Evolutionary conservation across 305 asterid species (phyloP).

Genomic region (Solanum hybrid): DNA sequence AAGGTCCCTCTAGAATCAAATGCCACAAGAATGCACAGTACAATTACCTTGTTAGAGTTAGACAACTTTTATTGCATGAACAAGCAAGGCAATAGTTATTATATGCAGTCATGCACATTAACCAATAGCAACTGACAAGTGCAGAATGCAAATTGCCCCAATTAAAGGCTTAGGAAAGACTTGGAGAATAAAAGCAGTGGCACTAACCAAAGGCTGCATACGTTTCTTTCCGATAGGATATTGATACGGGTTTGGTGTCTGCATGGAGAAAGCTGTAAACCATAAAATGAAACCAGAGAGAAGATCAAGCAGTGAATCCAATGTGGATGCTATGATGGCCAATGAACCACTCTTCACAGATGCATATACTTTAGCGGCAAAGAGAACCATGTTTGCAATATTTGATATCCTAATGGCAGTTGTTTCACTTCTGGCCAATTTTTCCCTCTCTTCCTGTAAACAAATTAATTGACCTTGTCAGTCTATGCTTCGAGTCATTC

Average conservation of each 20-base stretch:
- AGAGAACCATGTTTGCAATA: slow-evolving; percentile 43
- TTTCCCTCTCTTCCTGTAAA: slow-evolving; percentile 41
- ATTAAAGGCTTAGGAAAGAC: not conserved
- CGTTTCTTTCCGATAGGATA: slow-evolving; percentile 54
- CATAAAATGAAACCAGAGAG: slow-evolving; percentile 46
- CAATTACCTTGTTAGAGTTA: not conserved
- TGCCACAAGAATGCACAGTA: not conserved
- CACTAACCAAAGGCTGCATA: slow-evolving; percentile 55
- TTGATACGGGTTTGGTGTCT: slow-evolving; percentile 36
- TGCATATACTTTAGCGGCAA: slow-evolving; percentile 48
- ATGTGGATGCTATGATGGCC: slow-evolving; percentile 48
- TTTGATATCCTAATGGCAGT: slow-evolving; percentile 43
- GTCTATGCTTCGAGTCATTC: not conserved
- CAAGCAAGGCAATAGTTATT: not conserved
- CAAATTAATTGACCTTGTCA: not conserved
- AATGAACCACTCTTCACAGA: slow-evolving; percentile 39
- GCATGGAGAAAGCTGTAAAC: slow-evolving; percentile 51
- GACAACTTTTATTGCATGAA: not conserved
- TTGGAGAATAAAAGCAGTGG: not conserved
- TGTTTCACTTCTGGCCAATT: slow-evolving; percentile 41
- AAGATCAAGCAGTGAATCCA: slow-evolving; percentile 47
- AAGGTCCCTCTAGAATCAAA: not conserved
- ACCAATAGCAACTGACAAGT: not conserved
- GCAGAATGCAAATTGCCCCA: not conserved
- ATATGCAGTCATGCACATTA: not conserved